Evolutionary conservation across 768 basidiomycete genomes (phyloP).

Genomic region (Cystoderma amianthinum): DNA sequence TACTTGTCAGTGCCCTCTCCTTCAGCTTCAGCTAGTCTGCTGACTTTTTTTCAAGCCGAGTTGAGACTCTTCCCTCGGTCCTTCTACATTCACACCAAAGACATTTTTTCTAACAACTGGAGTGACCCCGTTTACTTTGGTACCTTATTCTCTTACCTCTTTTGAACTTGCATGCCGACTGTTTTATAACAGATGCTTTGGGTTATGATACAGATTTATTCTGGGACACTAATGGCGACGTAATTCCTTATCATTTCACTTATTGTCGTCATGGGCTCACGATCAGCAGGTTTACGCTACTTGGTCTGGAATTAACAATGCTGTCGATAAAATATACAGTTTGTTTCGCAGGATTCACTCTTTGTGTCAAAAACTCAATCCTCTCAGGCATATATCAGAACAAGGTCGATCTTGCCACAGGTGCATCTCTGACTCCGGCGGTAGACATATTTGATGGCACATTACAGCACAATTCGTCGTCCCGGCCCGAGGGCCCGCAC

Average conservation of each 20-base stretch:
- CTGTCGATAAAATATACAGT: constrained; percentile 33
- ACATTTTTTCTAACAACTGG: constrained; percentile 31
- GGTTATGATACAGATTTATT: constrained; percentile 35
- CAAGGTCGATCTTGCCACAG: constrained; percentile 29
- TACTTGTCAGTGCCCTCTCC: constrained; percentile 19
- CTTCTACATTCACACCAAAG: constrained; percentile 28
- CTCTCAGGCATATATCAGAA: constrained; percentile 29
- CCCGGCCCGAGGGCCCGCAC: constrained; percentile 35
- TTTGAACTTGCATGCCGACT: background rate
- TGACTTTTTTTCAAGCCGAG: constrained; percentile 16
- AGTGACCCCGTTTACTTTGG: constrained; percentile 34
- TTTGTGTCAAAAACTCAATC: background rate
- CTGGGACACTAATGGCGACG: constrained; percentile 31
- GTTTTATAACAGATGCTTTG: constrained; percentile 15
- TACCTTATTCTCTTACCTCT: constrained; percentile 5
- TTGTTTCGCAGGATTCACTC: constrained; percentile 1
- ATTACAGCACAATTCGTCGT: constrained; percentile 23
- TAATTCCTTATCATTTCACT: constrained; percentile 6
- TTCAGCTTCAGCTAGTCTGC: background rate
- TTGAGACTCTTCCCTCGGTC: constrained; percentile 29
- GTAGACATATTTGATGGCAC: constrained; percentile 28
- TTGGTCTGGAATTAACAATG: constrained; percentile 31
- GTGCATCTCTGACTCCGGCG: constrained; percentile 26
- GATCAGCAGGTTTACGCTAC: constrained; percentile 28
- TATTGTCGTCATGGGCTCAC: background rate